Evolutionary conservation across 208 protist species (phyloP).

Genomic region (Dictyostelium gargantuum): DNA sequence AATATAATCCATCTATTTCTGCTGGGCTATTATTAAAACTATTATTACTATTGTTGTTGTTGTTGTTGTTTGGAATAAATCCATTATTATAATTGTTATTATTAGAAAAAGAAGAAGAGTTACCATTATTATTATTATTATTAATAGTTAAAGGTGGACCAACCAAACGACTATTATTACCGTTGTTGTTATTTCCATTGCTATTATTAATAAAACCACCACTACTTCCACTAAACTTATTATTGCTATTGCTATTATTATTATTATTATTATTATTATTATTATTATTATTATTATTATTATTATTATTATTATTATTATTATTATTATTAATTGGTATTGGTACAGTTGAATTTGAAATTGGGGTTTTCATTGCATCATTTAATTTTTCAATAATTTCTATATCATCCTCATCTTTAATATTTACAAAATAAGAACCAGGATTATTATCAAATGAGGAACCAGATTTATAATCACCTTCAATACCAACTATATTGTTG

Average conservation of each 20-base stretch:
- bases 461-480: background rate
- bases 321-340: background rate
- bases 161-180: background rate
- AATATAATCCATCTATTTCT: background rate
- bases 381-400: conserved; percentile 62
- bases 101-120: no score
- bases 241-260: background rate
- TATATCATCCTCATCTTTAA: conserved; percentile 37
- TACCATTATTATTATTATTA: background rate
- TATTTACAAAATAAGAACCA: background rate
- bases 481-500: background rate
- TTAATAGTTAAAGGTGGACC: background rate
- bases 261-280: background rate
- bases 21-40: background rate
- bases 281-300: background rate
- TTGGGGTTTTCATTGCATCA: conserved; percentile 52
- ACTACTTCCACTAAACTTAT: background rate
- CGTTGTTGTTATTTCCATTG: background rate
- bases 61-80: no score
- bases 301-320: background rate
- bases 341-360: conserved; percentile 7
- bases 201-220: background rate
- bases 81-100: no score
- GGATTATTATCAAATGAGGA: background rate
- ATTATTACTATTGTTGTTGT: no score